Evolutionary conservation across 768 basidiomycete genomes (phyloP).

Genomic region (Pleurotus tuber-regium): DNA sequence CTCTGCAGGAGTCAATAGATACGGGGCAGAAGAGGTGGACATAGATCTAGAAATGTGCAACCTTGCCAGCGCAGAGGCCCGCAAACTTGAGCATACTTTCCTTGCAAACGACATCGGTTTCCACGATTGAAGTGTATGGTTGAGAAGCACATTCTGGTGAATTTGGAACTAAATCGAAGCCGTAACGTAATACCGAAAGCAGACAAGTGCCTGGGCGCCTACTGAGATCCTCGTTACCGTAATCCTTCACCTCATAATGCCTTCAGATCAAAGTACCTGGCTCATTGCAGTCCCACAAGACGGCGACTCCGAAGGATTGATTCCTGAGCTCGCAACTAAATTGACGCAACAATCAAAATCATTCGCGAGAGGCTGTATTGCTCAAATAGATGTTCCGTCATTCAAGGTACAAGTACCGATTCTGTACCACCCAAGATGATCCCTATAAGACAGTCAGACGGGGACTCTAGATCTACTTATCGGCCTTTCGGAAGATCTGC

Average conservation of each 20-base stretch:
- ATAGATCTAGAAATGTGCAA: conserved; percentile 26
- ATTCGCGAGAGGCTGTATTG: conserved; percentile 42
- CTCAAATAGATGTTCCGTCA: conserved; percentile 72
- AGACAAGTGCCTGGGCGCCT: no score
- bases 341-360: conserved; percentile 57
- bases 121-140: no score
- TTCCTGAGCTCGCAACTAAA: conserved; percentile 64
- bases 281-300: conserved; percentile 83
- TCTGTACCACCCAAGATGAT: neutral
- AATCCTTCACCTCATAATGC: no score
- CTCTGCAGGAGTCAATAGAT: conserved; percentile 51
- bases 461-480: conserved; percentile 92
- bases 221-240: no score
- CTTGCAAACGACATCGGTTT: conserved; percentile 5
- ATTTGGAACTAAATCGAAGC: no score
- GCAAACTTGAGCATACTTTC: neutral
- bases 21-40: conserved; percentile 40
- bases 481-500: conserved; percentile 85
- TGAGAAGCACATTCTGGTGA: no score
- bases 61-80: neutral
- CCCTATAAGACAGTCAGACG: conserved; percentile 49
- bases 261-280: conserved; percentile 96
- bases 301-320: conserved; percentile 77
- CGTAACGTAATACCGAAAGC: no score
- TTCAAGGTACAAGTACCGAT: conserved; percentile 69